Conservation (phyloP, 2,329 filamentous ascomycete species). For the Rhynchosporium agropyri region DNA sequence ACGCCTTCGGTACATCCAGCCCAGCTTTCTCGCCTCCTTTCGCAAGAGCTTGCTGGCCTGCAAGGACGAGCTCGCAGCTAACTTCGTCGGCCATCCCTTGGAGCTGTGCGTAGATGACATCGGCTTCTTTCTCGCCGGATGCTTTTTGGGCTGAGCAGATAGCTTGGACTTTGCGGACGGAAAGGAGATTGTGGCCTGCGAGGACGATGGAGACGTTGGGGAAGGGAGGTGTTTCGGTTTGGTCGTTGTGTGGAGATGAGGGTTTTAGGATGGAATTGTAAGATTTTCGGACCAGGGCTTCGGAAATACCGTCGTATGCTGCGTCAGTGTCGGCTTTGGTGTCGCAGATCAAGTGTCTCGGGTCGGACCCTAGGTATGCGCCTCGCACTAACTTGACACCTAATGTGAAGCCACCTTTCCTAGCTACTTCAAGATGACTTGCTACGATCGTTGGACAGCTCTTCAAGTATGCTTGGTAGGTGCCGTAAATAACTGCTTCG, state of each 20-base stretch:
- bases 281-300: conserved; percentile 64
- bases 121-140: conserved; percentile 44
- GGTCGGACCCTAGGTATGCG: conserved; percentile 72
- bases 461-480: conserved; percentile 79
- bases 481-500: conserved; percentile 74
- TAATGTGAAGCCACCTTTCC: conserved; percentile 62
- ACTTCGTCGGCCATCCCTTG: conserved; percentile 97
- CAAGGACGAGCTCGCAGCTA: conserved; percentile 59
- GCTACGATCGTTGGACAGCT: conserved; percentile 58
- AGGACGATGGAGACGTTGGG: conserved; percentile 68
- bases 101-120: conserved; percentile 73
- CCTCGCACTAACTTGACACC: conserved; percentile 78
- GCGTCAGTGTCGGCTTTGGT: conserved; percentile 71
- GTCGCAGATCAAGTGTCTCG: conserved; percentile 69
- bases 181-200: conserved; percentile 80
- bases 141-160: conserved; percentile 50
- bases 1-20: conserved; percentile 57
- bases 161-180: conserved; percentile 61
- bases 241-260: conserved; percentile 38
- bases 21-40: conserved; percentile 34
- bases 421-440: conserved; percentile 61
- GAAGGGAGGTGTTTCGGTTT: conserved; percentile 47
- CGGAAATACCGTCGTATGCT: conserved; percentile 72
- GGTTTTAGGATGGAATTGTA: conserved; percentile 59
- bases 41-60: conserved; percentile 16